Evolutionary conservation across 441 rosid species (phyloP), one percentile per base, ranked within the genome.

Genomic region (Syzygium malaccense): DNA sequence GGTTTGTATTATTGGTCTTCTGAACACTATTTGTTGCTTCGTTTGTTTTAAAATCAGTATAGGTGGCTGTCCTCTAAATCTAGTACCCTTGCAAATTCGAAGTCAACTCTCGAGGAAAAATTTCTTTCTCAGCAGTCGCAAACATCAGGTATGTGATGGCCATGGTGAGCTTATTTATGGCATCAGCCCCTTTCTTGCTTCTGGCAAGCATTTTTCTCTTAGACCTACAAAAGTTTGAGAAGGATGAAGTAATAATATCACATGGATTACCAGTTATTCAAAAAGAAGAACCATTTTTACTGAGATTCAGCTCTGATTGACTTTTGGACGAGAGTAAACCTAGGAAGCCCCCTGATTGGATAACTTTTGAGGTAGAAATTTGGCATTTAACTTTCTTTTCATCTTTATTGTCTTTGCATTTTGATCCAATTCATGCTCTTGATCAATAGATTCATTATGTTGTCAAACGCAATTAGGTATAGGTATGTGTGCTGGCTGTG

Each of bases 61-160:
- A 96, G 97, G 96, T 97, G 99, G 99, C 96, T 98, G 91, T 98
- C 99, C 90, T 94, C 99, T 89, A 97, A 96, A 93, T 94, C 98
- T 86, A 93, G 94, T 91, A 89, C 92, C 91, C 89, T 93, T 49
- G 84, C 95, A 78, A 95, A 91, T 91, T 86, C 95, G 33, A 96
- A 95, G 92, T 95, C 99, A 89, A 93, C 95, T 85, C 96, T 98
- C 87, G 99, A 97, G 95, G 99, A 98, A 93, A 98, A 97, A 91
- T 98, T 97, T 89, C 97, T 98, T 91, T 95, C 99, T 14, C 99
- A 96, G 91, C 97, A 97, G 89, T 95, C 95, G 88, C 99, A 96
- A 91, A 96, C 94, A 92, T 97, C 99, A 95, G 99, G 99, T 98
- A 91, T 90, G 93, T 79, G 49, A 90, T 87, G 85, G 84, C 19